These are phyloP conservation scores for Trichophyton simii DNA, from an alignment of 2,329 filamentous ascomycete genomes.

Conservation along the genomic window DNA sequence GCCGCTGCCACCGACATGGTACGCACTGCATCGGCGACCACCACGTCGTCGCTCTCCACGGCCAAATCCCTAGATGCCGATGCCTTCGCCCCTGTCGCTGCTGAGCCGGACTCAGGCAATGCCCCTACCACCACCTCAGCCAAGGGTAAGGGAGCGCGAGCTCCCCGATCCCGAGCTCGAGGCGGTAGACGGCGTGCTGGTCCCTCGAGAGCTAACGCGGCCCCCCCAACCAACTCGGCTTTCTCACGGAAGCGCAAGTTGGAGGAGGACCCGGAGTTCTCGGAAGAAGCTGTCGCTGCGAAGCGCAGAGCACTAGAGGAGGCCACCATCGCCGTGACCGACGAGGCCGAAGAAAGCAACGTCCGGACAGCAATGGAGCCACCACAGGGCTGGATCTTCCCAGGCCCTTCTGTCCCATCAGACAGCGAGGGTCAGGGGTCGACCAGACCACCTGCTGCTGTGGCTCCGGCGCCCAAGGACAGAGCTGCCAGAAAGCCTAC, in stretches of 20 bases:
- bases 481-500: not conserved
- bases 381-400: conserved; percentile 3
- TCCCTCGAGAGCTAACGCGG: conserved; percentile 7
- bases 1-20: conserved; percentile 12
- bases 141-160: conserved; percentile 20
- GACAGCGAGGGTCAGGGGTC: conserved; percentile 3
- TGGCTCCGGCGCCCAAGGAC: not conserved
- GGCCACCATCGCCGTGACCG: conserved; percentile 9
- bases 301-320: conserved; percentile 17
- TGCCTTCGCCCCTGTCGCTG: conserved; percentile 19
- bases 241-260: conserved; percentile 20
- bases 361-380: conserved; percentile 7
- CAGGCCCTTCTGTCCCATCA: conserved; percentile 1
- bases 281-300: conserved; percentile 16
- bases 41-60: conserved; percentile 28
- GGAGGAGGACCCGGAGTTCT: conserved; percentile 21
- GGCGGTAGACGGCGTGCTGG: conserved; percentile 7
- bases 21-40: conserved; percentile 16
- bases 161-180: conserved; percentile 15
- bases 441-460: not conserved
- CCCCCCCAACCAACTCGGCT: conserved; percentile 15
- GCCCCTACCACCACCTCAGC: conserved; percentile 9
- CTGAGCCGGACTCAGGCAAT: conserved; percentile 11
- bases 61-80: conserved; percentile 28
- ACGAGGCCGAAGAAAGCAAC: conserved; percentile 6